Evolutionary conservation across 352 stramenopile genomes (phyloP), one percentile per base, ranked within the genome.

Genomic region (Phytophthora capsici): DNA sequence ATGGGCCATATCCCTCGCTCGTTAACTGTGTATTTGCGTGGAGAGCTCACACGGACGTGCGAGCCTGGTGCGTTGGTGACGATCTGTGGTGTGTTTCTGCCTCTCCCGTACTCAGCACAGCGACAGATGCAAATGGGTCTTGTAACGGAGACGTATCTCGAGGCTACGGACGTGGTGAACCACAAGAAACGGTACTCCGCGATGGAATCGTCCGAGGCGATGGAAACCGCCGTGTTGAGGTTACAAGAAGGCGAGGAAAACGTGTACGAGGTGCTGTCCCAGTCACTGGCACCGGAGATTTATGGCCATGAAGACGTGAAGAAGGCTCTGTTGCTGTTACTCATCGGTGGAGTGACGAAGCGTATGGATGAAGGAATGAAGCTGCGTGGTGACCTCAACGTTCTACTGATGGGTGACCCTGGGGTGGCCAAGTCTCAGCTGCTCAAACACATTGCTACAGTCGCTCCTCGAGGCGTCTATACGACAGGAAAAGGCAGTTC

Each of bases 281-380:
- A 92, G 54, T 98, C 89, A 12, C 98, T 99, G 71, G 98, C 98
- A 14, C 98, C 98, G 0, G 98, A 99, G 86, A 99, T 99, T 51
- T 99, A 98, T 77, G 98, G 98, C 5, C 97, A 99, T 63, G 96
- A 99, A 49, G 96, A 99, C 78, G 97, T 99, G 12, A 99, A 99
- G 84, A 99, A 99, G 58, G 98, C 98, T 10, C 67, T 99, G 26
- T 75, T 99, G 13, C 77, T 99, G 40, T 91, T 99, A 60, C 88
- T 99, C 20, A 98, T 99, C 12, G 92, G 97, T n/a, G n/a, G n/a
- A n/a, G n/a, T n/a, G n/a, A n/a, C n/a, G n/a, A n/a, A n/a, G n/a
- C 78, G 84, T 16, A 96, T 96, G 82, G 87, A 96, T 60, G 87
- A 96, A 69, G 84, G 97, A 10, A 99, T 99, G 95, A 88, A 83